Base-by-base conservation (phyloP, 306 rosid genomes). In the Astragalus membranaceus region DNA sequence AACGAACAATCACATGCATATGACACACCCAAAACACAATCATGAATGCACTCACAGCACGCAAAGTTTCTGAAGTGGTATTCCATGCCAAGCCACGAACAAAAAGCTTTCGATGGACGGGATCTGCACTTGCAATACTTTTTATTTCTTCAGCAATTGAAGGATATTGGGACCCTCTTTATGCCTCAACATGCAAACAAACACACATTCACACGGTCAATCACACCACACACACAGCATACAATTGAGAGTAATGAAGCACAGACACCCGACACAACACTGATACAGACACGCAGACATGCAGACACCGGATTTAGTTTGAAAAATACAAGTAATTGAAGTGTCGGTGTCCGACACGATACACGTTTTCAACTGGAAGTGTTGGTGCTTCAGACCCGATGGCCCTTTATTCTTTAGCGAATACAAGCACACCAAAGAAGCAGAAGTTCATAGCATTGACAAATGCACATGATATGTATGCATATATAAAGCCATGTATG, bases 151-250 rank as follows among this genome's bases (percentile, higher is more conserved):
- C 88, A 74, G 92, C 96, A 82, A 88, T 85, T 77, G 92, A 80
- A 81, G 89, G 91, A 82, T 88, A 77, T 84, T 79, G 90, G 86
- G 88, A 87, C 82, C 94, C 96, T 78, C 96, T 92, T 85, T 85
- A 87, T 84, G 84, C 89, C 84, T 72, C 87, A 88, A 88, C 97
- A 88, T 87, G 88, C 84, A 91, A 90, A 84, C 87, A 91, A 88
- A 86, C 97, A 91, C 86, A 82, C 83, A 78, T 80, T 72, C 94
- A 80, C 83, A 69, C 69, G 48, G 89, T 91, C 91, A 91, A 88
- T 85, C 90, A 87, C 87, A 26, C 30, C 30, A 26, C 30, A 26
- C 30, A 26, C 30, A 83, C 88, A 78, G 80, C 92, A 83, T 72
- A 84, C 92, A 85, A 69, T 36, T 77, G 79, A 52, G 77, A 78